Evolutionary conservation across 2,329 filamentous ascomycete species (phyloP), one percentile per base, ranked within the genome.

Genomic region (Raffaelea deltoideospora): DNA sequence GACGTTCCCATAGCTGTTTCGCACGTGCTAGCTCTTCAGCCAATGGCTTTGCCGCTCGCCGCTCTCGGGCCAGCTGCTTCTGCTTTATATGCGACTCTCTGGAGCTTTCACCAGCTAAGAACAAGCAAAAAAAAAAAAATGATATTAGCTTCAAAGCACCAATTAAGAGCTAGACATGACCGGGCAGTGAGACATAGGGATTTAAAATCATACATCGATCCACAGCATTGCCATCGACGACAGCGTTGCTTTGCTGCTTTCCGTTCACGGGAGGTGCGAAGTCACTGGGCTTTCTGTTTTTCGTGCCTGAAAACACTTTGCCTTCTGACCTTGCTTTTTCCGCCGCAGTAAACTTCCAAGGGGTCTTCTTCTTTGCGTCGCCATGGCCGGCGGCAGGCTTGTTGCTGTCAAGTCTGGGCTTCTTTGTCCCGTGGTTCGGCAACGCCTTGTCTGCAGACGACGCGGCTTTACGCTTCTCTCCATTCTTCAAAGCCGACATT

Each of bases 1-100:
- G 62, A 43, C 82, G 75, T 64, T 98, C 90, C 92, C 90, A 98
- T 37, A 98, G 72, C 64, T 95, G 93, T 68, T 98, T 98, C 37
- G 84, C 82, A 43, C 86, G 78, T 44, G 79, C 73, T 45, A 96
- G 77, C 51, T 82, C 75, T 55, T 96, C 87, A 52, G 88, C 86
- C 47, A 96, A 78, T 19, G 90, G 90, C 61, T 95, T 96, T 31
- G 82, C 79, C 27, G 83, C 79, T 65, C 87, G 95, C 48, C 92
- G 83, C 55, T 96, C 88, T 51, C 77, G 79, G 19, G 76, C 79
- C 35, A 95, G 66, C 44, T 79, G 79, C 59, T 88, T 94, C 61
- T 98, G 90, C 58, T 94, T 94, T 34, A 78, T 76, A 56, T 96
- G 90, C 18, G 86, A 77, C 66, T 98, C 90, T 53, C 78, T 79